Conservation (phyloP, 768 basidiomycete species). For the Leccinum boreale region DNA sequence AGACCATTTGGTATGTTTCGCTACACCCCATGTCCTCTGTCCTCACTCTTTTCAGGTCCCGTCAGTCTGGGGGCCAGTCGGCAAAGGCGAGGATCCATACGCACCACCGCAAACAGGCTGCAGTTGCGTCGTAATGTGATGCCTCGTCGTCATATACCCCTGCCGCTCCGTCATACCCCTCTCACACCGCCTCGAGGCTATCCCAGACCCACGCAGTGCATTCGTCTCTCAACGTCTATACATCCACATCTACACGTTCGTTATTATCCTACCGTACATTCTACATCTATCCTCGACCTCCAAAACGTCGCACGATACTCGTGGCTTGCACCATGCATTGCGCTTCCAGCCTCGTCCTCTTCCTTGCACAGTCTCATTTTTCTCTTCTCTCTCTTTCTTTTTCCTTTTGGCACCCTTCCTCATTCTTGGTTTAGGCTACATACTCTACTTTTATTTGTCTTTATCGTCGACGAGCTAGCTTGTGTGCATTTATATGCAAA, state of each 20-base stretch:
- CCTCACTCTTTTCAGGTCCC: slow-evolving; percentile 50
- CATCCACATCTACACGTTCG: slow-evolving; percentile 24
- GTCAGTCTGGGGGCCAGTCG: slow-evolving; percentile 90
- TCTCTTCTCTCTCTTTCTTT: neutral
- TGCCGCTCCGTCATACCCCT: slow-evolving; percentile 31
- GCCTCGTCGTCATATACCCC: slow-evolving; percentile 31
- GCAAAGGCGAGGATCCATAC: slow-evolving; percentile 90
- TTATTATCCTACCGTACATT: slow-evolving; percentile 28
- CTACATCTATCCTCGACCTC: slow-evolving; percentile 15
- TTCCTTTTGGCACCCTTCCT: neutral
- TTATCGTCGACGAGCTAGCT: slow-evolving; percentile 27
- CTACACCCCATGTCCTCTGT: slow-evolving; percentile 6
- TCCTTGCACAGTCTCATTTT: slow-evolving; percentile 3
- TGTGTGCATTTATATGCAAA: slow-evolving; percentile 24
- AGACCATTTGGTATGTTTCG: slow-evolving; percentile 69
- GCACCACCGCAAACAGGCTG: slow-evolving; percentile 76
- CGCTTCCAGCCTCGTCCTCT: slow-evolving; percentile 11
- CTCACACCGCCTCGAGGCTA: slow-evolving; percentile 5
- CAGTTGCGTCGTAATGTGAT: slow-evolving; percentile 70
- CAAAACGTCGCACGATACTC: slow-evolving; percentile 29
- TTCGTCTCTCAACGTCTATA: slow-evolving; percentile 22
- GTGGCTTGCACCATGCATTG: slow-evolving; percentile 26
- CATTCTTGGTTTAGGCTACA: slow-evolving; percentile 26
- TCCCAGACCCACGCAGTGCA: slow-evolving; percentile 13
- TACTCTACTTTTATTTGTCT: slow-evolving; percentile 33